Evolutionary conservation across 2,329 filamentous ascomycete genomes (phyloP).

Genomic region (Grosmannia serpens): DNA sequence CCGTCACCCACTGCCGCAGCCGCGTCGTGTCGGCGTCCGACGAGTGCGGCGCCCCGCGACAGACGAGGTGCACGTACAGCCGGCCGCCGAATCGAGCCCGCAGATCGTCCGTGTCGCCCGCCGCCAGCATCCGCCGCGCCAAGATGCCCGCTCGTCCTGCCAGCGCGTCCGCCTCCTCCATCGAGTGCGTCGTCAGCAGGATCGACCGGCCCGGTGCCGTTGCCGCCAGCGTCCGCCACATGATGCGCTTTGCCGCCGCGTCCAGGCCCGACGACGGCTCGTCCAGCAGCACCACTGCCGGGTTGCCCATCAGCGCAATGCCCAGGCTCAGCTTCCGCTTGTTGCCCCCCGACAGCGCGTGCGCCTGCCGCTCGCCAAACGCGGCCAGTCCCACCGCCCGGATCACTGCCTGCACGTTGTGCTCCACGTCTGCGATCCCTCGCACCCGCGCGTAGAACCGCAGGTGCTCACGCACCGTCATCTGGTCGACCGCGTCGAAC

Average conservation of each 20-base stretch:
- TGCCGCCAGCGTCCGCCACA: conserved; percentile 76
- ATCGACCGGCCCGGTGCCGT: conserved; percentile 70
- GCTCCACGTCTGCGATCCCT: conserved; percentile 61
- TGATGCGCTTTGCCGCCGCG: conserved; percentile 77
- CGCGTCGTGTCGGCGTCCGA: conserved; percentile 52
- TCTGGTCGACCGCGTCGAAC: conserved; percentile 76
- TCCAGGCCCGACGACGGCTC: conserved; percentile 86
- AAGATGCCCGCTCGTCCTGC: conserved; percentile 78
- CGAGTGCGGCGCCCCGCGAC: conserved; percentile 63
- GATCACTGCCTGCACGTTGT: conserved; percentile 72
- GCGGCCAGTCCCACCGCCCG: conserved; percentile 64
- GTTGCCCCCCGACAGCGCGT: conserved; percentile 77
- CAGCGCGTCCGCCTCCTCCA: conserved; percentile 90
- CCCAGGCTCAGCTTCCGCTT: conserved; percentile 85
- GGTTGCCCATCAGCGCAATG: conserved; percentile 88
- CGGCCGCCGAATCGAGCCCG: conserved; percentile 65
- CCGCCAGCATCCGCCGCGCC: conserved; percentile 71
- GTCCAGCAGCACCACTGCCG: conserved; percentile 74
- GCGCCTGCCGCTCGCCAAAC: conserved; percentile 64
- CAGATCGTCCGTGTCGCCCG: conserved; percentile 64
- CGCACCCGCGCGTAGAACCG: conserved; percentile 78
- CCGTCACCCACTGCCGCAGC: conserved; percentile 54
- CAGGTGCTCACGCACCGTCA: conserved; percentile 82
- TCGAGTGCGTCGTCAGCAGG: conserved; percentile 81
- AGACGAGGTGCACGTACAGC: conserved; percentile 73